Base-by-base conservation (phyloP, 257 asterid genomes). In the Haberlea rhodopensis region DNA sequence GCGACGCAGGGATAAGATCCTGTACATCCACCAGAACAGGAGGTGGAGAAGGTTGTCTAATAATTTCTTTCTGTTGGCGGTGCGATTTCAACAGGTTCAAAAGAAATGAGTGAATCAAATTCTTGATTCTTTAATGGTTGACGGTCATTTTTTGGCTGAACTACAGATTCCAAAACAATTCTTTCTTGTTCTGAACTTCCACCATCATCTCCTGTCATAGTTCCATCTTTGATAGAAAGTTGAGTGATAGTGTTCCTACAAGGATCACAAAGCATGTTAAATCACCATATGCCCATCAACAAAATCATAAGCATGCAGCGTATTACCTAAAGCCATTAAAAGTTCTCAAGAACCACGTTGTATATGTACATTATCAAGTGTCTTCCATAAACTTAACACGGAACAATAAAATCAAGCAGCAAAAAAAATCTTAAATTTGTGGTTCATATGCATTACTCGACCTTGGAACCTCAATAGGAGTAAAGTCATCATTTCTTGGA, bases 1-100 rank as follows among this genome's bases (percentile, higher is more conserved):
- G 51, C 52, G 87, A 68, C 63, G 79, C 57, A 18, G 88, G 88
- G 78, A 82, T 71, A 75, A 92, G 71, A 77, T 85, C 97, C 66
- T 92, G 98, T 75, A 87, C 90, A 62, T 89, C 94, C 6, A 89
- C 95, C 60, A 85, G 85, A 61, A 87, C 64, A 62, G 96, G 91
- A 57, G 96, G 95, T 25, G 95, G 95, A 65, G 95, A 87, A 60
- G 94, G 96, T 57, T 92, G 91, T 76, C 88, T 78, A 66, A 76
- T 80, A 72, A 85, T 76, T 65, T 82, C n/a, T n/a, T n/a, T n/a
- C 84, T 31, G 73, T 72, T 68, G 67, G 79, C 57, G 78, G 60
- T 72, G 82, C 68, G 58, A 71, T 75, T 77, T 88, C 95, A 6
- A 54, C 69, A 48, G 79, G 51, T 59, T 91, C 98, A 76, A 91